These are phyloP conservation scores for Staphylotrichum tortipilum DNA, from an alignment of 495 filamentous ascomycete genomes.

Conservation along the genomic window DNA sequence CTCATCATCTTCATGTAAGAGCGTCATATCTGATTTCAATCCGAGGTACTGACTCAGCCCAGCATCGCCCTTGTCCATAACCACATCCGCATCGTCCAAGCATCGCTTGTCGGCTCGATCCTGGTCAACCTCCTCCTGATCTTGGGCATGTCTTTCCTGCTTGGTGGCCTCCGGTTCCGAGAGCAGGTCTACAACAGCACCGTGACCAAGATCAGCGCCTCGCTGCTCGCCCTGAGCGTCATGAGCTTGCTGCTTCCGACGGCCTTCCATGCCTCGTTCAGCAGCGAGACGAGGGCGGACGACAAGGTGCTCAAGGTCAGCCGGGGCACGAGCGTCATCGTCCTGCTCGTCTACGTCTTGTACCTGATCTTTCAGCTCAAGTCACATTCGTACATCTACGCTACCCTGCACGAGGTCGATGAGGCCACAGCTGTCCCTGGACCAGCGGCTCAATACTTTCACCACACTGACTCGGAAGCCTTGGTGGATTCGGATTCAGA, in stretches of 20 bases:
- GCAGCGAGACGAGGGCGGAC: conserved; percentile 52
- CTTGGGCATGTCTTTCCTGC: conserved; percentile 80
- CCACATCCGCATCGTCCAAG: conserved; percentile 84
- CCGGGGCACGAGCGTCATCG: conserved; percentile 81
- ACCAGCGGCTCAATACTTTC: conserved; percentile 69
- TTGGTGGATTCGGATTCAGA: conserved; percentile 41
- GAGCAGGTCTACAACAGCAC: conserved; percentile 96
- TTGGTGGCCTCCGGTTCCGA: conserved; percentile 77
- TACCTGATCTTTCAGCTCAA: conserved; percentile 89
- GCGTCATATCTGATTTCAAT: no score
- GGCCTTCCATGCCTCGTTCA: conserved; percentile 85
- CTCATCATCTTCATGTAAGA: conserved; percentile 26
- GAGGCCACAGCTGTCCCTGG: conserved; percentile 83
- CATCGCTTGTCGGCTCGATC: conserved; percentile 80
- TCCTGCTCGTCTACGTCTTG: conserved; percentile 73
- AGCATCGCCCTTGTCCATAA: conserved; percentile 65
- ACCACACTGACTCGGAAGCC: conserved; percentile 58
- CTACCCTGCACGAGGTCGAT: conserved; percentile 79
- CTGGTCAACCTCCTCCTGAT: conserved; percentile 81
- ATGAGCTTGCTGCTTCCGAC: conserved; percentile 80
- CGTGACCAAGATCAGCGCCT: conserved; percentile 91
- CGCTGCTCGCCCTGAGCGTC: conserved; percentile 79
- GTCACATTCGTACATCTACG: conserved; percentile 85
- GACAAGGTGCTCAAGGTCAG: conserved; percentile 68
- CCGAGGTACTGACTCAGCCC: conserved; percentile 4